Evolutionary conservation across 345 rosid species (phyloP), one percentile per base, ranked within the genome.

Genomic region (Abelmoschus esculentus): DNA sequence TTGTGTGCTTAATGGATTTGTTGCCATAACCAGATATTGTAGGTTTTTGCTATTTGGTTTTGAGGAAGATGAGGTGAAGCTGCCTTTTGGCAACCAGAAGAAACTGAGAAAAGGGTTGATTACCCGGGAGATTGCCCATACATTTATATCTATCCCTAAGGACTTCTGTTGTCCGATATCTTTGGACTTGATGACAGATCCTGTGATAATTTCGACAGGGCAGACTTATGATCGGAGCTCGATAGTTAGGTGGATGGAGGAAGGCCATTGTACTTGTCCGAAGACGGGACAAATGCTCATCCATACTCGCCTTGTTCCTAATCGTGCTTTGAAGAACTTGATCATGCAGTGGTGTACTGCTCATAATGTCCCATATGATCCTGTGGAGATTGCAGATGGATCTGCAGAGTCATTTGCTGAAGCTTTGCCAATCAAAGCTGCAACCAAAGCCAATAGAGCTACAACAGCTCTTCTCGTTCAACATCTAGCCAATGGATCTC

Each of bases 121-220:
- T 12, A 72, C 81, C 7, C 84, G 75, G 74, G 98, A 95, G 87
- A 95, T 90, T 67, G 92, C 87, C 0, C 89, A 86, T n/a, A 90
- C 92, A 6, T 91, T 90, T 65, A 47, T 81, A 9, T 76, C 92
- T 0, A 71, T 91, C 7, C 98, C 92, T 0, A 91, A 84, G 76
- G 98, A 95, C 74, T 91, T 95, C 71, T 88, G 84, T 68, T 95
- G 99, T 66, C 96, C 98, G 0, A 90, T 91, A 66, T 87, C 96
- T 0, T 69, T 87, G 74, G 98, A 95, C 80, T 76, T 95, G 89
- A 91, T 95, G 96, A 82, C 73, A 18, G 96, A 95, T 85, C 99
- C 99, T 0, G 97, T 90, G 73, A 89, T 90, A 57, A 76, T 92
- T 14, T 91, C 93, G 0, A 91, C 97, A 0, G 96, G 98, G 15